phyloP scores from a whole-genome alignment of 148 eudicot genomes.

The Selenicereus undatus region DNA sequence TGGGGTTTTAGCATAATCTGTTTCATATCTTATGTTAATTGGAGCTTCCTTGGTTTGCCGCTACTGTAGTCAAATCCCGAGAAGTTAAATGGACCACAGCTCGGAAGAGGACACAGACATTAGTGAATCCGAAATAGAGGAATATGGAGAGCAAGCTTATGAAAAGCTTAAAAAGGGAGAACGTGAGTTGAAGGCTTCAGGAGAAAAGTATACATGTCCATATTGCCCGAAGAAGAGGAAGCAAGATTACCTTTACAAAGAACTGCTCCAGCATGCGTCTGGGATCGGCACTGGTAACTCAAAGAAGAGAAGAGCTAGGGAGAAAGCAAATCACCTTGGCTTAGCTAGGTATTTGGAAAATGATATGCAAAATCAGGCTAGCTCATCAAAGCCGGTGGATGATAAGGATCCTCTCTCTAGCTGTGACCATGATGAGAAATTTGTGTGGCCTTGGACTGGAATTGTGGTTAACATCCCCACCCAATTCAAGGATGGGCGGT shows the following conservation, averaged over 20 bases:
- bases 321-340: slow-evolving; percentile 81
- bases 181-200: slow-evolving; percentile 46
- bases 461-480: slow-evolving; percentile 78
- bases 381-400: slow-evolving; percentile 42
- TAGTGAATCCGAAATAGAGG: slow-evolving; percentile 78
- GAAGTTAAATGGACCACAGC: slow-evolving; percentile 42
- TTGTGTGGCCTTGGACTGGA: slow-evolving; percentile 98
- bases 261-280: slow-evolving; percentile 82
- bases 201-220: slow-evolving; percentile 66
- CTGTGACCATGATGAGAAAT: slow-evolving; percentile 68
- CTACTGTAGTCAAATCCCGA: background rate
- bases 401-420: slow-evolving; percentile 40
- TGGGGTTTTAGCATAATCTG: background rate
- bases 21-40: background rate
- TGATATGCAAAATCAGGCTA: slow-evolving; percentile 41
- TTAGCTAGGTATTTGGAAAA: slow-evolving; percentile 65
- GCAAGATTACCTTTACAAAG: slow-evolving; percentile 58
- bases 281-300: slow-evolving; percentile 66
- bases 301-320: slow-evolving; percentile 69
- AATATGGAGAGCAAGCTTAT: slow-evolving; percentile 53
- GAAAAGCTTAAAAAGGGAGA: slow-evolving; percentile 66
- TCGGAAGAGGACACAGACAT: slow-evolving; percentile 75
- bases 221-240: slow-evolving; percentile 76
- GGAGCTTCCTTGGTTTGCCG: background rate
- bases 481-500: slow-evolving; percentile 55